phyloP scores from a whole-genome alignment of 75 land plant genomes.

The Pseudotsuga menziesii region DNA sequence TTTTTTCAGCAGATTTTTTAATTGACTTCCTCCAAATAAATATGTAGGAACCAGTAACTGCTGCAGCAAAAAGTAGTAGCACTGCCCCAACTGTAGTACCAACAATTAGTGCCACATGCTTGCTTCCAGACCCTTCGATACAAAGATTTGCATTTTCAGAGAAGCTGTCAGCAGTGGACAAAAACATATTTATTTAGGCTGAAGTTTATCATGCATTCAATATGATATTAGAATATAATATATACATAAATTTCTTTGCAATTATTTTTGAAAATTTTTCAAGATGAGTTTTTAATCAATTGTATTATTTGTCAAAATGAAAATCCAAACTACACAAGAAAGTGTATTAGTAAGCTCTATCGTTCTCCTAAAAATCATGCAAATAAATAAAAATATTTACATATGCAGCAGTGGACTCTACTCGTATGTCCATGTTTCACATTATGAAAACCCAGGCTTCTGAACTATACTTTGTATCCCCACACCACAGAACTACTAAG shows the following conservation, averaged over 20 bases:
- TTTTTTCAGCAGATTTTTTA: slow-evolving; percentile 5
- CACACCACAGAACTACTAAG: background rate
- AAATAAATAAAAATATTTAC: background rate
- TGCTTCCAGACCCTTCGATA: slow-evolving; percentile 12
- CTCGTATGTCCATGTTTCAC: no score
- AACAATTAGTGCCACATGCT: slow-evolving; percentile 21
- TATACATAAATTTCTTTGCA: no score
- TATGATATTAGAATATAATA: no score
- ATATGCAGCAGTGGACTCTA: background rate
- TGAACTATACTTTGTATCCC: background rate
- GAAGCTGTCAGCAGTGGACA: slow-evolving; percentile 24
- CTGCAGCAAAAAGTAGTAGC: slow-evolving; percentile 29
- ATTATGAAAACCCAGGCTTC: background rate
- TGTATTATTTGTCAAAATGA: background rate
- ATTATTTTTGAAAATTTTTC: no score
- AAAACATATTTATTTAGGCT: background rate
- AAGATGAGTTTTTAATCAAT: no score
- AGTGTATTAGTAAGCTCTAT: background rate
- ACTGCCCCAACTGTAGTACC: slow-evolving; percentile 35
- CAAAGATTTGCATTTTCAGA: slow-evolving; percentile 49
- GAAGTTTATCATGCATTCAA: background rate
- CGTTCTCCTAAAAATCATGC: background rate
- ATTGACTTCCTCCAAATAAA: background rate
- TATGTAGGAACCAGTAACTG: background rate
- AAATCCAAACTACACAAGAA: background rate